Evolutionary conservation across 768 basidiomycete species (phyloP).

Genomic region (Boletus rufocinnamomeus): DNA sequence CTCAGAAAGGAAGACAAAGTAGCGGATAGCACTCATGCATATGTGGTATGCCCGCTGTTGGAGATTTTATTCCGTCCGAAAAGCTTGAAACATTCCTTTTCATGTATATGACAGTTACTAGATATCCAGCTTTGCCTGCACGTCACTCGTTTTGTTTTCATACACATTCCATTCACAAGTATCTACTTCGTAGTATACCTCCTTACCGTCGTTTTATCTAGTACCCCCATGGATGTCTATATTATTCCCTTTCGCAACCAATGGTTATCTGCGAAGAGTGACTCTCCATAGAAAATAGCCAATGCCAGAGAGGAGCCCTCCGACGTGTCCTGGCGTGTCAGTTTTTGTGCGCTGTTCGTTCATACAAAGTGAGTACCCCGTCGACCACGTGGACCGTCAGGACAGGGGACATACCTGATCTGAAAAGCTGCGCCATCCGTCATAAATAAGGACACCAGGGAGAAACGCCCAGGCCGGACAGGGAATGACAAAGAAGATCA

Average conservation of each 20-base stretch:
- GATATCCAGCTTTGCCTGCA: conserved; percentile 7
- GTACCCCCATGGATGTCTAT: conserved; percentile 8
- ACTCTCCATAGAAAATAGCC: conserved; percentile 47
- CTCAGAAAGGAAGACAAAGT: conserved; percentile 41
- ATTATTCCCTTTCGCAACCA: conserved; percentile 1
- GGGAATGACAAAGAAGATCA: conserved; percentile 75
- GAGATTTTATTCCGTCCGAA: not conserved
- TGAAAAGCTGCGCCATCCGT: conserved; percentile 37
- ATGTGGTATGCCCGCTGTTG: not conserved
- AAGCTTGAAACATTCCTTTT: not conserved
- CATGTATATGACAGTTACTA: conserved; percentile 1
- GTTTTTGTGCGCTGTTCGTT: conserved; percentile 47
- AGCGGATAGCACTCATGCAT: conserved; percentile 6
- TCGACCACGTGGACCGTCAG: not conserved
- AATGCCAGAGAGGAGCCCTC: conserved; percentile 62
- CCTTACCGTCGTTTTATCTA: conserved; percentile 9
- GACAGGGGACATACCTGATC: conserved; percentile 33
- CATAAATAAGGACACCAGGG: conserved; percentile 51
- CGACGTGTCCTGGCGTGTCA: conserved; percentile 70
- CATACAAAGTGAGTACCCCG: not conserved
- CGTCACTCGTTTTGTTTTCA: conserved; percentile 18
- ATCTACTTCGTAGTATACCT: conserved; percentile 12
- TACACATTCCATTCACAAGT: conserved; percentile 13
- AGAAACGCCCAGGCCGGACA: conserved; percentile 79
- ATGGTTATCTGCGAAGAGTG: conserved; percentile 31